Evolutionary conservation across 139 green algal genomes (phyloP).

Genomic region (Tetradesmus obliquus): DNA sequence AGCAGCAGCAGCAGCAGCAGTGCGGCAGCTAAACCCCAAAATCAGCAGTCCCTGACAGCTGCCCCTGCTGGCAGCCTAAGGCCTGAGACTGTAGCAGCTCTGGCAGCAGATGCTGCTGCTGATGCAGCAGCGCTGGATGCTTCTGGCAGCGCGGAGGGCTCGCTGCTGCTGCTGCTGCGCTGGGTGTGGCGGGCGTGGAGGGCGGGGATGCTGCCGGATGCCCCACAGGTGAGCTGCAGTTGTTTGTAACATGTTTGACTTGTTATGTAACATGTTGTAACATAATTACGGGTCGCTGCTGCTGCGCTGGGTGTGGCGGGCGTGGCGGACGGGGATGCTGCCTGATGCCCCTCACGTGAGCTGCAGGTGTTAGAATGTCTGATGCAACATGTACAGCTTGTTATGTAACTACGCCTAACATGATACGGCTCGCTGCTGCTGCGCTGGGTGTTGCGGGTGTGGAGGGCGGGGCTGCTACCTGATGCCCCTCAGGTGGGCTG

Average conservation of each 20-base stretch:
- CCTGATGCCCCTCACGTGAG: neutral
- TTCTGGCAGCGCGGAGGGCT: neutral
- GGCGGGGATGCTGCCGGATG: neutral
- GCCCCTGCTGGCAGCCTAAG: neutral
- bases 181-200: neutral
- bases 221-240: neutral
- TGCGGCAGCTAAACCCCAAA: neutral
- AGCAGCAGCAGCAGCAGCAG: neutral
- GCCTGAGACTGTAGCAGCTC: neutral
- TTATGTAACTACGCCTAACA: too few species aligned
- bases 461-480: too few species aligned
- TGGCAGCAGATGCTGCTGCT: neutral
- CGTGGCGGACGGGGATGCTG: neutral
- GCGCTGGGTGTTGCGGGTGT: too few species aligned
- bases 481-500: neutral
- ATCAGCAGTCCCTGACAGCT: neutral
- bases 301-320: neutral
- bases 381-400: too few species aligned
- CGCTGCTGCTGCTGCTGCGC: constrained; percentile 17
- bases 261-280: neutral
- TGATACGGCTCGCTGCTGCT: too few species aligned
- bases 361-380: too few species aligned
- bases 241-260: neutral
- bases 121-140: neutral
- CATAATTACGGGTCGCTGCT: neutral